A percentile compares a stretch with the other conserved stretches of the same genome.
Evolutionary conservation across 768 basidiomycete species (phyloP).

Genomic region (Phaeotremella skinneri): DNA sequence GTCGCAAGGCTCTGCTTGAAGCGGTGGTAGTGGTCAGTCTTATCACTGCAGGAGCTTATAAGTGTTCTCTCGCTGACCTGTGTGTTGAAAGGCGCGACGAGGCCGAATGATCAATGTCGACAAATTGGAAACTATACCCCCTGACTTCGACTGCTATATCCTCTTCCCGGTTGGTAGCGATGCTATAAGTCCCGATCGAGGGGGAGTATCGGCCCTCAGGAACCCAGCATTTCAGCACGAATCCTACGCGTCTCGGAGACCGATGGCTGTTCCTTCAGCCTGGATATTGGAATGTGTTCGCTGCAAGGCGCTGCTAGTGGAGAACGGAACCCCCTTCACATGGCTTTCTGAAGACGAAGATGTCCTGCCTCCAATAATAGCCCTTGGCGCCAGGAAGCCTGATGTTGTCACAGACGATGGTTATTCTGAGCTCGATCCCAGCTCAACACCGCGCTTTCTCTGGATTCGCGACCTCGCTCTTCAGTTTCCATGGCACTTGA

Average conservation of each 20-base stretch:
- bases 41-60: neutral
- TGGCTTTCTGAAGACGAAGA: neutral
- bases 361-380: neutral
- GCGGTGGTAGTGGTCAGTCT: neutral
- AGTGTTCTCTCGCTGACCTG: neutral
- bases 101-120: neutral
- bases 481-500: neutral
- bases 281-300: neutral
- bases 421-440: neutral
- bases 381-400: neutral
- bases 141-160: neutral
- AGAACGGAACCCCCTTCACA: neutral
- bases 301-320: neutral
- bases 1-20: neutral
- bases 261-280: neutral
- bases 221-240: neutral
- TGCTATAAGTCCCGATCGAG: neutral
- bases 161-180: neutral
- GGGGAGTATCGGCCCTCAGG: neutral
- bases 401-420: neutral
- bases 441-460: neutral
- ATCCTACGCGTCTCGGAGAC: neutral
- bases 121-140: neutral
- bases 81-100: neutral
- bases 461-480: neutral